These are phyloP conservation scores for Macaranga tanarius DNA, from an alignment of 441 rosid genomes.

Conservation along the genomic window DNA sequence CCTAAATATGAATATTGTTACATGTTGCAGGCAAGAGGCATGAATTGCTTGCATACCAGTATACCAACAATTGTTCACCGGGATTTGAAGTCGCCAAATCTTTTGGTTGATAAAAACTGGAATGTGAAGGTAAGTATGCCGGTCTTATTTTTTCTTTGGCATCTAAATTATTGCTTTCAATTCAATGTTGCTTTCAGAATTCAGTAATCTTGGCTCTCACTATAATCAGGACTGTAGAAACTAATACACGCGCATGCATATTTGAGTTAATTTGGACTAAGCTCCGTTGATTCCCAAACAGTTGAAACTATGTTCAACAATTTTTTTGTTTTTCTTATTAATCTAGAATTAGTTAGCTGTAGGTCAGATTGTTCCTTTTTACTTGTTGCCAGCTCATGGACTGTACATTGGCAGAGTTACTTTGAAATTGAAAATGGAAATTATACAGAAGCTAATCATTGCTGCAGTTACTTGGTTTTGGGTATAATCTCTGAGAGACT, in stretches of 20 bases:
- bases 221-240: background rate
- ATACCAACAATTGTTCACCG: slow-evolving; percentile 95
- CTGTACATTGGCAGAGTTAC: background rate
- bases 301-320: background rate
- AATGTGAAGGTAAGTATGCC: slow-evolving; percentile 69
- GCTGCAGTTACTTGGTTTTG: slow-evolving; percentile 1
- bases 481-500: slow-evolving; percentile 1
- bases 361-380: background rate
- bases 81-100: slow-evolving; percentile 97
- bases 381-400: background rate
- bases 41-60: slow-evolving; percentile 95
- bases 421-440: slow-evolving; percentile 9
- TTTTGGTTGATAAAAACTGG: slow-evolving; percentile 97
- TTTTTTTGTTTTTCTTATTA: background rate
- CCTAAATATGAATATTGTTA: slow-evolving; percentile 10
- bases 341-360: background rate
- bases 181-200: background rate
- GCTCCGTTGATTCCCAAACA: background rate
- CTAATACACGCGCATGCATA: background rate
- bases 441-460: slow-evolving; percentile 3
- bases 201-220: background rate
- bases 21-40: slow-evolving; percentile 82
- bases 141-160: background rate
- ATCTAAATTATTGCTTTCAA: slow-evolving; percentile 4
- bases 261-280: background rate